Conservation (phyloP, 2,329 filamentous ascomycete species). For the Trichoderma sp. region DNA sequence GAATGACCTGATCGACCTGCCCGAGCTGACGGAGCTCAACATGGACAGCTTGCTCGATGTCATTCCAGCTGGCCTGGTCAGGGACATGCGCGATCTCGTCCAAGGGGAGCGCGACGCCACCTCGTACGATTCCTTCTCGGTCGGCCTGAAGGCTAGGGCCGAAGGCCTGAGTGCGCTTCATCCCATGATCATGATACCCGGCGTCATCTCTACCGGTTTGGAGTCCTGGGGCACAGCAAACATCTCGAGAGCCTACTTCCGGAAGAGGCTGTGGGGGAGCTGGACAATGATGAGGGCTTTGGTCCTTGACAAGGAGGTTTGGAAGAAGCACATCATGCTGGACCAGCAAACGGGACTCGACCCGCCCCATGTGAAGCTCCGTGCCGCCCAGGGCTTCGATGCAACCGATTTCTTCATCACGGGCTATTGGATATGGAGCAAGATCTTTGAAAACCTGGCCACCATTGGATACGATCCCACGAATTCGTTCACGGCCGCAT, state of each 20-base stretch:
- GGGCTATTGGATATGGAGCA: constrained; percentile 98
- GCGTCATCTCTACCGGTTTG: constrained; percentile 94
- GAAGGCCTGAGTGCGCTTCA: constrained; percentile 83
- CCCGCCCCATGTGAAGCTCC: constrained; percentile 84
- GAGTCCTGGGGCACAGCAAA: constrained; percentile 96
- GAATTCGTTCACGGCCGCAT: constrained; percentile 68
- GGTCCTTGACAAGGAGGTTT: constrained; percentile 87
- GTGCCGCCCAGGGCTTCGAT: constrained; percentile 94
- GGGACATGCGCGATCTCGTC: constrained; percentile 82
- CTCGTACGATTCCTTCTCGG: constrained; percentile 89
- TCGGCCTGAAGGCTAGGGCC: constrained; percentile 78
- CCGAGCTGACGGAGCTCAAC: constrained; percentile 70
- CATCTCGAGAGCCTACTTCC: constrained; percentile 83
- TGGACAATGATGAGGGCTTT: constrained; percentile 99
- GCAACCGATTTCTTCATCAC: constrained; percentile 94
- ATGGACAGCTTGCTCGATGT: constrained; percentile 86
- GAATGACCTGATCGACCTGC: constrained; percentile 85
- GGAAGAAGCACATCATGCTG: constrained; percentile 97
- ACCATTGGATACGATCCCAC: constrained; percentile 93
- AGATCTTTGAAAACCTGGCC: constrained; percentile 95
- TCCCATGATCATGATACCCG: constrained; percentile 94
- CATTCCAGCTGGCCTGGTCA: constrained; percentile 80
- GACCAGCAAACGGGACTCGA: constrained; percentile 90
- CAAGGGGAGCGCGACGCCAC: constrained; percentile 81
- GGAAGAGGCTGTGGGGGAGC: constrained; percentile 92